Evolutionary conservation across 495 filamentous ascomycete genomes (phyloP).

Genomic region (Lichina pygmaea): DNA sequence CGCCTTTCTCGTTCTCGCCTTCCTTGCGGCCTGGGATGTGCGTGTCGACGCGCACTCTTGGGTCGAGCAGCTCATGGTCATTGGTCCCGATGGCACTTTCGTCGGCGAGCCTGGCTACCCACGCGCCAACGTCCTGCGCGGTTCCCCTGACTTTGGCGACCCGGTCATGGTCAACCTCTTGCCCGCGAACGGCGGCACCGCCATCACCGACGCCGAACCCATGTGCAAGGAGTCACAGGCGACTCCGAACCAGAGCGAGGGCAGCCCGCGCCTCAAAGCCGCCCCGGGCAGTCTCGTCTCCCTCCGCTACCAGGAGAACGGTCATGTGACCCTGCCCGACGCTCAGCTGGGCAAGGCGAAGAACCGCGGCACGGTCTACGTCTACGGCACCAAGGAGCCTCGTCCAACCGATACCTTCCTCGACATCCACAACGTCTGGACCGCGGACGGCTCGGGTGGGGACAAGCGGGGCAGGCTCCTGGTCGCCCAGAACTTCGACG

Average conservation of each 20-base stretch:
- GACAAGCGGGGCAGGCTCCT: slow-evolving; percentile 47
- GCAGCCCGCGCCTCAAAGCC: slow-evolving; percentile 35
- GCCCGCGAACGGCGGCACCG: slow-evolving; percentile 21
- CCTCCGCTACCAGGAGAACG: slow-evolving; percentile 60
- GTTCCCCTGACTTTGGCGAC: slow-evolving; percentile 21
- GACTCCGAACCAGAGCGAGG: slow-evolving; percentile 22
- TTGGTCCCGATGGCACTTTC: slow-evolving; percentile 50
- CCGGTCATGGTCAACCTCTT: slow-evolving; percentile 22
- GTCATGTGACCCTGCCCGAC: slow-evolving; percentile 47
- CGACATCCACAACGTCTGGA: slow-evolving; percentile 51
- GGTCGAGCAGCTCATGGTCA: slow-evolving; percentile 43
- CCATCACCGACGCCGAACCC: slow-evolving; percentile 11
- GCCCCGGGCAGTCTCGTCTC: slow-evolving; percentile 41
- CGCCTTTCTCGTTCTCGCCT: slow-evolving; percentile 6
- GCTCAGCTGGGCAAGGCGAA: slow-evolving; percentile 31
- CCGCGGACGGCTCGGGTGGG: slow-evolving; percentile 43
- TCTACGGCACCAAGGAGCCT: slow-evolving; percentile 56
- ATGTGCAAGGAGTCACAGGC: slow-evolving; percentile 29
- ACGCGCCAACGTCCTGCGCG: slow-evolving; percentile 30
- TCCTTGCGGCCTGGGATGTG: slow-evolving; percentile 11
- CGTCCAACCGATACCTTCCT: slow-evolving; percentile 30
- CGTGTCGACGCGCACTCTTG: slow-evolving; percentile 38
- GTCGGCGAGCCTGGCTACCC: slow-evolving; percentile 38
- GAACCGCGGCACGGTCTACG: slow-evolving; percentile 47
- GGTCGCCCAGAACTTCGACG: slow-evolving; percentile 50